Conservation (phyloP, 805 yeast species). For the Ascoidea rubescens region DNA sequence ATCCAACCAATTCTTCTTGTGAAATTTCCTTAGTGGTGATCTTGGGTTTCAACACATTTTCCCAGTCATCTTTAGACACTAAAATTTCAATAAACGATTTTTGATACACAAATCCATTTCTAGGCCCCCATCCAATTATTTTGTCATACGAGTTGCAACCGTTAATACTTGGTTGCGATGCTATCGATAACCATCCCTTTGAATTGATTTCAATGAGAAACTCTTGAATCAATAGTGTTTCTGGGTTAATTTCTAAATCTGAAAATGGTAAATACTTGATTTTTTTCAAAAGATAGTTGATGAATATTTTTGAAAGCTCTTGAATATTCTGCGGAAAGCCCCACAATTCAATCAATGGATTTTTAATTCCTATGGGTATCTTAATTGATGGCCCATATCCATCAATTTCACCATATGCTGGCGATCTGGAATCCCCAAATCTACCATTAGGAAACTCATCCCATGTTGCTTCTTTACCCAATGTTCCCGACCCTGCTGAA, state of each 20-base stretch:
- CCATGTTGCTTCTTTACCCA: conserved; percentile 90
- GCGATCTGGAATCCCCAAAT: conserved; percentile 88
- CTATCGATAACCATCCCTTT: conserved; percentile 68
- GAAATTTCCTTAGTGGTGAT: conserved; percentile 24
- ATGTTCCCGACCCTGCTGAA: conserved; percentile 68
- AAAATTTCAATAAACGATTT: conserved; percentile 90
- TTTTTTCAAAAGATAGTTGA: conserved; percentile 59
- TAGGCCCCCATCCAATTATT: conserved; percentile 96
- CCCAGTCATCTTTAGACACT: conserved; percentile 63
- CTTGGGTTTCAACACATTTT: conserved; percentile 32
- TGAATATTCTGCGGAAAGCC: conserved; percentile 49
- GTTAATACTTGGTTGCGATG: conserved; percentile 93
- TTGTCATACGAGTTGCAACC: conserved; percentile 68
- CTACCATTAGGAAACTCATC: conserved; percentile 95
- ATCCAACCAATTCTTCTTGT: conserved; percentile 9
- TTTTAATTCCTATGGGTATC: conserved; percentile 27
- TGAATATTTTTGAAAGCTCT: conserved; percentile 57
- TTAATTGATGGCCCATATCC: conserved; percentile 92
- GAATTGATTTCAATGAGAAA: conserved; percentile 70
- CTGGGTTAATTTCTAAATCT: conserved; percentile 73
- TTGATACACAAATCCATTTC: conserved; percentile 77
- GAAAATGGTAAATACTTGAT: conserved; percentile 85
- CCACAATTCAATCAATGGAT: conserved; percentile 63
- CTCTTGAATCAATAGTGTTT: conserved; percentile 86
- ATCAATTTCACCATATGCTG: conserved; percentile 96